Base-by-base conservation (phyloP, 176 grass and related monocot genomes). In the Eragrostis curvula region DNA sequence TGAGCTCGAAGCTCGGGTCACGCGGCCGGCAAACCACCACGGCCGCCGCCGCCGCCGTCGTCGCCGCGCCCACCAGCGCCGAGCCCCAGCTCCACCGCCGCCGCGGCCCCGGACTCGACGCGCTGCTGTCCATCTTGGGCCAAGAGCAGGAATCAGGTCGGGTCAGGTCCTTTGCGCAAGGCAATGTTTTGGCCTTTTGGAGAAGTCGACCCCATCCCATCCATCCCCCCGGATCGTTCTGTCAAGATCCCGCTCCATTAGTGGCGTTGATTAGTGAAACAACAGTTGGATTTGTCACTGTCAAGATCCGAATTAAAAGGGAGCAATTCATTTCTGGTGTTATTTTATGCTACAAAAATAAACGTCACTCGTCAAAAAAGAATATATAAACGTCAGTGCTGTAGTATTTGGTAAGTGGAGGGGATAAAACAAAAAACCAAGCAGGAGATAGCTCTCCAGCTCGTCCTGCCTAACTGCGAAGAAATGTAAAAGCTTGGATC, bases 1-100 rank as follows among this genome's bases (percentile, higher is more conserved):
- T 91, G 65, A 97, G 84, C 84, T 94, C 91, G 74, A 97, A 91
- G 9, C 51, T 89, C 7, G 94, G 86, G 84, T 93, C 89, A 13
- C 84, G 84, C 11, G 91, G 94, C 29, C 91, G 84, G 57, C 77
- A 88, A 36, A 81, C 71, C 55, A 79, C 5, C 45, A 85, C 84
- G 9, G 84, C 66, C 21, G 68, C 50, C 2, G 86, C 89, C 5
- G 87, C 84, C 0, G 84, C 83, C 17, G 89, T 86, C 6, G 86
- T 62, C 16, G 89, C 86, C 41, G 90, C 91, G 84, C 94, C 91
- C 2, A 77, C 78, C 1, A 94, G 73, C 58, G 89, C 91, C 42
- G 94, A 85, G 23, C 84, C 84, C 94, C 90, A 96, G 90, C 80
- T 86, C 90, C 90, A 93, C 5, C 78, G 78, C 8, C 78, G 71